Evolutionary conservation across 73 alveolate genomes (phyloP).

Genomic region (Blepharisma stoltei): DNA sequence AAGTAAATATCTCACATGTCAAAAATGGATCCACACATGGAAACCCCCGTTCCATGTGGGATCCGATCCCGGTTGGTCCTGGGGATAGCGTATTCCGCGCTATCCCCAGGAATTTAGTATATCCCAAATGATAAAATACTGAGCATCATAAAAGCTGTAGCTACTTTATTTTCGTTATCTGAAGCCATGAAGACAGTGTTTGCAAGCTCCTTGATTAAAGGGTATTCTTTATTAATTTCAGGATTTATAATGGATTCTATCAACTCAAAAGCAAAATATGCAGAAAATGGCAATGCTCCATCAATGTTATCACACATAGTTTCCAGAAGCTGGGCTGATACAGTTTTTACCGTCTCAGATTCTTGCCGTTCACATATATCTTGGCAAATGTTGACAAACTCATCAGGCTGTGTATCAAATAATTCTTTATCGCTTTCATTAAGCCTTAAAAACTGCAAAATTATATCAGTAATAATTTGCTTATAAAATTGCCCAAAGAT

Average conservation of each 20-base stretch:
- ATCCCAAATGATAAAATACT: slow-evolving; percentile 4
- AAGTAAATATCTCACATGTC: no score
- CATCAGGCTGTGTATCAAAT: slow-evolving; percentile 28
- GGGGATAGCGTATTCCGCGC: no score
- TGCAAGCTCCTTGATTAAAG: no score
- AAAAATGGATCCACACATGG: no score
- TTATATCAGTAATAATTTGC: slow-evolving; percentile 42
- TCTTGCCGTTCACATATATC: slow-evolving; percentile 33
- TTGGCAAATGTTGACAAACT: not conserved
- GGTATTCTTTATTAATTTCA: no score
- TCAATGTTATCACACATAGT: slow-evolving; percentile 31
- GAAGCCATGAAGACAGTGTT: no score
- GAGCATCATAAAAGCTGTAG: not conserved
- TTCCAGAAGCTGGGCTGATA: slow-evolving; percentile 22
- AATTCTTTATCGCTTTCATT: slow-evolving; percentile 38
- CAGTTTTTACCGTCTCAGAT: slow-evolving; percentile 20
- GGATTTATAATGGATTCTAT: not conserved
- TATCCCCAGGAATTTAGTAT: no score
- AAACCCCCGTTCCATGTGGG: no score
- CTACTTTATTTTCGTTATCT: slow-evolving; percentile 15
- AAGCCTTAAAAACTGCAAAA: slow-evolving; percentile 42
- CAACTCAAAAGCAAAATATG: not conserved
- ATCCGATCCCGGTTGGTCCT: no score
- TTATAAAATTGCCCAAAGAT: not conserved
- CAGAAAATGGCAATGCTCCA: not conserved